Evolutionary conservation across 1,284 basidiomycete genomes (phyloP).

Genomic region (Exobasidium cylindrosporum): DNA sequence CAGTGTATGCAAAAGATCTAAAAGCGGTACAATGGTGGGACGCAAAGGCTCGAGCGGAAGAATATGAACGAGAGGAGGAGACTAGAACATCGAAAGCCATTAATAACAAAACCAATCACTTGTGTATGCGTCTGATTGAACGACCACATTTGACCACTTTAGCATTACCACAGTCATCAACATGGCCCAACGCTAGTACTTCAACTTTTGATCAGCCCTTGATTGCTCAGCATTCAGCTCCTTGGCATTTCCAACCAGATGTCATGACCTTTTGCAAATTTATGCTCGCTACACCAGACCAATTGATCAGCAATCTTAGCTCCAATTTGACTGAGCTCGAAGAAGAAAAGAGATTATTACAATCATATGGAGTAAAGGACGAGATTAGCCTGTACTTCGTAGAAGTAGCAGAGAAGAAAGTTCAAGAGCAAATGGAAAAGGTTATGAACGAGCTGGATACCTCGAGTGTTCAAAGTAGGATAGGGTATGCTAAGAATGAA

Average conservation of each 20-base stretch:
- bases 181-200: constrained; percentile 67
- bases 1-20: constrained; percentile 82
- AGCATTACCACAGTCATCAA: constrained; percentile 83
- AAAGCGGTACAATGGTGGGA: constrained; percentile 73
- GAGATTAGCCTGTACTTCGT: constrained; percentile 73
- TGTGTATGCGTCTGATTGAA: constrained; percentile 75
- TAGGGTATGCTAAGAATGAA: constrained; percentile 59
- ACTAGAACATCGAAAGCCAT: constrained; percentile 15
- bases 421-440: constrained; percentile 45
- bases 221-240: constrained; percentile 84
- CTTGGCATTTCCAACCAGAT: constrained; percentile 93
- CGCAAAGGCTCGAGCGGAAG: constrained; percentile 32
- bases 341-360: constrained; percentile 61
- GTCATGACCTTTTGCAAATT: constrained; percentile 85
- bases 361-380: constrained; percentile 64
- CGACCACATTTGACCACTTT: constrained; percentile 90
- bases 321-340: constrained; percentile 72
- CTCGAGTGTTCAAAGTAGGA: constrained; percentile 32
- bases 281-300: constrained; percentile 85
- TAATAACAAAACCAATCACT: neutral
- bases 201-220: constrained; percentile 54
- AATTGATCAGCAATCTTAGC: constrained; percentile 69
- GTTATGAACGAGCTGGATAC: constrained; percentile 41
- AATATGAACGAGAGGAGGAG: constrained; percentile 22
- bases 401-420: constrained; percentile 63